Conservation (phyloP, 108 stramenopile species). For the Craspedostauros australis region DNA sequence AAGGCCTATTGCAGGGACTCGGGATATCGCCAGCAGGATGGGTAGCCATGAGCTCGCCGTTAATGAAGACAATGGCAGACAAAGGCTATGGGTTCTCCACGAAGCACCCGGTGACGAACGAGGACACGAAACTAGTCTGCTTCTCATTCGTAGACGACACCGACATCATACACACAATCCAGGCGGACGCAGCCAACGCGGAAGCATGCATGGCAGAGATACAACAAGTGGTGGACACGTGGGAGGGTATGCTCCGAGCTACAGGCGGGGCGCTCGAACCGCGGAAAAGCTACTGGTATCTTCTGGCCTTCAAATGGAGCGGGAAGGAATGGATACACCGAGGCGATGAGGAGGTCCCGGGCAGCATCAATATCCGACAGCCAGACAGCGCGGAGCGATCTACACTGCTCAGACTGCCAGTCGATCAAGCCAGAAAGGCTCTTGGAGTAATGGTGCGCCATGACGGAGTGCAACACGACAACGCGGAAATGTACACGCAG, state of each 20-base stretch:
- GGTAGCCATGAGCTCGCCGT: slow-evolving; percentile 17
- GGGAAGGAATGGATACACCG: too few relatives aligned
- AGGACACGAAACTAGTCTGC: neutral
- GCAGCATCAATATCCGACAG: too few relatives aligned
- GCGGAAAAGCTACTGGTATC: slow-evolving; percentile 8
- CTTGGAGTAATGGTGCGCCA: too few relatives aligned
- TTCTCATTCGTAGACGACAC: slow-evolving; percentile 29
- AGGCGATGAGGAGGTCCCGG: too few relatives aligned
- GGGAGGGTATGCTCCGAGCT: slow-evolving; percentile 2
- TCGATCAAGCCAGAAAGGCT: too few relatives aligned
- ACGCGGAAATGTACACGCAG: too few relatives aligned
- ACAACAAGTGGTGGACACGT: neutral
- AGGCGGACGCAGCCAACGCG: too few relatives aligned
- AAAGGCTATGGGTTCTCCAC: slow-evolving; percentile 8
- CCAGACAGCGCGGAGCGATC: too few relatives aligned
- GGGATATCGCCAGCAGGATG: slow-evolving; percentile 32
- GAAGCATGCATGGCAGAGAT: too few relatives aligned
- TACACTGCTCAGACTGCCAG: too few relatives aligned
- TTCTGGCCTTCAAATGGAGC: too few relatives aligned
- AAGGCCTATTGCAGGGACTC: slow-evolving; percentile 29
- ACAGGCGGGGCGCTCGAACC: slow-evolving; percentile 6
- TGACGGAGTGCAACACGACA: too few relatives aligned
- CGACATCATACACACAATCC: slow-evolving; percentile 5
- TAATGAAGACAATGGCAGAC: slow-evolving; percentile 7
- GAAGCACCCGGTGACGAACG: neutral